A percentile compares a stretch with the other conserved stretches of the same genome.
These are phyloP conservation scores for Ustanciosporium gigantosporum DNA, from an alignment of 1,284 basidiomycete genomes.

Conservation along the genomic window DNA sequence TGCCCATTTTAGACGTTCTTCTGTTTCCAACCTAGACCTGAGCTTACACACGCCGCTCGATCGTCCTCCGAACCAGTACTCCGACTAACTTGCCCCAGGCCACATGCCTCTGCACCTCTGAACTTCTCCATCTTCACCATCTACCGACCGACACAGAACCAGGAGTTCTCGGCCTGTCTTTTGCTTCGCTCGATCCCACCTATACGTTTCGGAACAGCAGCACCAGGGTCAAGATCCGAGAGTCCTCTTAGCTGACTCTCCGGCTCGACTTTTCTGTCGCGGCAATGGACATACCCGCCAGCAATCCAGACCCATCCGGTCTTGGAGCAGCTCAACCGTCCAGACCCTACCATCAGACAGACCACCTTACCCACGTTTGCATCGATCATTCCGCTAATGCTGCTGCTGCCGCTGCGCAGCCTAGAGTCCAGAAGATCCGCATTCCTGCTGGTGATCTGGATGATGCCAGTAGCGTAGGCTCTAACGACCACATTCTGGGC, in stretches of 20 bases:
- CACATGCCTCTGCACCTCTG: too few species aligned
- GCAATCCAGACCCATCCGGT: not conserved
- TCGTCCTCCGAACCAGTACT: too few species aligned
- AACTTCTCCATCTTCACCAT: too few species aligned
- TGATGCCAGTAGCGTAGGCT: conserved; percentile 32
- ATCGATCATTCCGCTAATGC: not conserved
- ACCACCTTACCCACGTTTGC: not conserved
- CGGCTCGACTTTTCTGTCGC: too few species aligned
- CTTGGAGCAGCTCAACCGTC: not conserved
- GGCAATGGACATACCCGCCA: not conserved
- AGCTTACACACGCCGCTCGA: too few species aligned
- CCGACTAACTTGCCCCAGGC: too few species aligned
- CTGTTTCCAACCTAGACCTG: too few species aligned
- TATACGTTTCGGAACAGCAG: not conserved
- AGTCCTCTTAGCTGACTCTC: too few species aligned
- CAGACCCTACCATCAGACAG: not conserved
- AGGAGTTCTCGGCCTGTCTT: too few species aligned
- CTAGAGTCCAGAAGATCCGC: conserved; percentile 15
- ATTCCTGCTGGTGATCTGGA: conserved; percentile 18
- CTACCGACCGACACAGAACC: too few species aligned
- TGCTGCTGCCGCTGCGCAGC: not conserved
- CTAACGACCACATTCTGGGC: conserved; percentile 15
- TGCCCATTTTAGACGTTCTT: too few species aligned
- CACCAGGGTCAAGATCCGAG: too few species aligned
- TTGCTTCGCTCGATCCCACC: not conserved